Percentiles rank a stretch among this genome's conserved stretches.
Evolutionary conservation across 2,329 filamentous ascomycete species (phyloP).

Genomic region (Diaporthe australafricana): DNA sequence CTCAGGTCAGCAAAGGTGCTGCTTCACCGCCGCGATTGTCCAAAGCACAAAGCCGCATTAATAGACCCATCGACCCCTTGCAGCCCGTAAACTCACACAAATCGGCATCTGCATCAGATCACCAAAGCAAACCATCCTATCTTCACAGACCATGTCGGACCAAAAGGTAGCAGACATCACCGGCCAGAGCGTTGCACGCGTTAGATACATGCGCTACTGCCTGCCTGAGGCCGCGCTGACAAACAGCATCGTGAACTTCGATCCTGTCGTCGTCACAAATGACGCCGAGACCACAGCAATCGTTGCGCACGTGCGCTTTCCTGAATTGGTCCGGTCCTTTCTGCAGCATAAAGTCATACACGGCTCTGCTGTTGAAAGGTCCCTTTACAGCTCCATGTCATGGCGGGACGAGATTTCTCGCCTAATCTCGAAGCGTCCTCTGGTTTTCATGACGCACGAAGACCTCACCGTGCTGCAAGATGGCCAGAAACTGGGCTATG

Average conservation of each 20-base stretch:
- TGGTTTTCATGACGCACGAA: neutral
- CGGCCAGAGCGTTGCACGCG: neutral
- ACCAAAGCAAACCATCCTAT: neutral
- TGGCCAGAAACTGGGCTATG: neutral
- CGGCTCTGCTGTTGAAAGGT: neutral
- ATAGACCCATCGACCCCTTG: neutral
- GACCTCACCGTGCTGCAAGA: slow-evolving; percentile 3
- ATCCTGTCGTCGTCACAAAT: neutral
- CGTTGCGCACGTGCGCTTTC: neutral
- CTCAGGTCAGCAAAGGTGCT: neutral
- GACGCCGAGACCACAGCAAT: slow-evolving; percentile 19
- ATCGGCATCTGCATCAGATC: neutral
- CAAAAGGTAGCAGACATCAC: neutral
- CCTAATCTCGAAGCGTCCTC: slow-evolving; percentile 25
- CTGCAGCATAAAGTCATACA: slow-evolving; percentile 8
- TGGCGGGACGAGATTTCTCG: slow-evolving; percentile 5
- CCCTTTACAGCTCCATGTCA: neutral
- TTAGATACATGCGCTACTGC: neutral
- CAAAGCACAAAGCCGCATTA: neutral
- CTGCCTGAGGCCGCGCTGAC: neutral
- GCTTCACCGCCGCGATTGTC: neutral
- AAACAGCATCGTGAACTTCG: slow-evolving; percentile 25
- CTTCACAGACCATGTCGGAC: neutral
- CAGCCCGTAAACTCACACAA: no score
- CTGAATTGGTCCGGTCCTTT: neutral